These are phyloP conservation scores for Lycium barbarum DNA, from an alignment of 257 asterid species.

Conservation along the genomic window DNA sequence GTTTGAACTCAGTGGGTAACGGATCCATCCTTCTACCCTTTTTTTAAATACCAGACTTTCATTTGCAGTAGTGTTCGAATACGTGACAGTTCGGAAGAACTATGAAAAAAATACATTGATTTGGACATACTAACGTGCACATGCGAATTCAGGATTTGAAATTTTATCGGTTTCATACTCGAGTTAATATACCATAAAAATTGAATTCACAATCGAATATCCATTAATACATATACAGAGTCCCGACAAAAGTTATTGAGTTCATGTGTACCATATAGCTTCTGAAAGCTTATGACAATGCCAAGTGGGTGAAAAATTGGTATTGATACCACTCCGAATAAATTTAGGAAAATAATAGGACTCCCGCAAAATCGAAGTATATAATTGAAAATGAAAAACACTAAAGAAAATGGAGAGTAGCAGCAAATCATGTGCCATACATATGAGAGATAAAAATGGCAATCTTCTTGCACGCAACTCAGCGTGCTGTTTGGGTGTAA, in stretches of 20 bases:
- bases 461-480: slow-evolving; percentile 45
- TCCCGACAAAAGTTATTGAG: too few species aligned
- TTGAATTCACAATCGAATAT: too few species aligned
- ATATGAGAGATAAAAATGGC: slow-evolving; percentile 24
- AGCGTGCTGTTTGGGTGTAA: slow-evolving; percentile 29
- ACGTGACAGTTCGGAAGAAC: not conserved
- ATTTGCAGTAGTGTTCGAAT: not conserved
- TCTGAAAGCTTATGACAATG: too few species aligned
- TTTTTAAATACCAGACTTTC: not conserved
- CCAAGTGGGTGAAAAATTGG: too few species aligned
- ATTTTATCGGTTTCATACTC: too few species aligned
- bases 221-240: too few species aligned
- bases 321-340: not conserved
- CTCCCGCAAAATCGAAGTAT: too few species aligned
- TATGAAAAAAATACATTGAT: not conserved
- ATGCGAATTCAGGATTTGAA: too few species aligned
- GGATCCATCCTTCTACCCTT: not conserved
- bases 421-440: not conserved
- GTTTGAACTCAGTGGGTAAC: not conserved
- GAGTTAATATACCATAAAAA: too few species aligned
- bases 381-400: not conserved
- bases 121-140: too few species aligned
- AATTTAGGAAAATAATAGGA: not conserved
- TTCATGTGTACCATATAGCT: too few species aligned
- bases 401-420: not conserved